Conservation (phyloP, 2,329 filamentous ascomycete genomes). For the Leptographium radiaticola region DNA sequence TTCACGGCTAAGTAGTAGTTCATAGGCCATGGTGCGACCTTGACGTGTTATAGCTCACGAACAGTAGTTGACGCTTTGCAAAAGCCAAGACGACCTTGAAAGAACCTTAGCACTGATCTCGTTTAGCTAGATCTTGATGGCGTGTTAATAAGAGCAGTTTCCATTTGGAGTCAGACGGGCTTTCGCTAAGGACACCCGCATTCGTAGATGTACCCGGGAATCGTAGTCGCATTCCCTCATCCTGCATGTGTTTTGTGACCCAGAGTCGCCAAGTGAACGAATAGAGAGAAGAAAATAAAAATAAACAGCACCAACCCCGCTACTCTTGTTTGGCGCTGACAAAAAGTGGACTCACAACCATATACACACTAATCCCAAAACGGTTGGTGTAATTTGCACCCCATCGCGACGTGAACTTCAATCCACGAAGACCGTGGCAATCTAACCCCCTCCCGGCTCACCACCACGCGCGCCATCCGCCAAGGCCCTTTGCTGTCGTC, state of each 20-base stretch:
- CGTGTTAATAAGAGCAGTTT: too few relatives aligned
- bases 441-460: slow-evolving; percentile 3
- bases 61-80: too few relatives aligned
- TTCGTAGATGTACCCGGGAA: too few relatives aligned
- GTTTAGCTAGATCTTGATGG: too few relatives aligned
- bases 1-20: too few relatives aligned
- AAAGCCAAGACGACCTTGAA: too few relatives aligned
- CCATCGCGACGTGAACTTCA: slow-evolving; percentile 13
- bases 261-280: background rate
- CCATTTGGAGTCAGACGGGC: too few relatives aligned
- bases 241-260: background rate
- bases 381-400: slow-evolving; percentile 1
- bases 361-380: background rate
- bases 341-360: slow-evolving; percentile 6
- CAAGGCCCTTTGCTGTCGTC: background rate
- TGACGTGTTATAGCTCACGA: too few relatives aligned
- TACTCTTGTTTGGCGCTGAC: slow-evolving; percentile 9
- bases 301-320: background rate
- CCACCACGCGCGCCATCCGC: slow-evolving; percentile 3
- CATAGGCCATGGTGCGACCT: too few relatives aligned
- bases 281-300: background rate
- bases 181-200: too few relatives aligned
- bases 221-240: too few relatives aligned
- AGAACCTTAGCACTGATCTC: too few relatives aligned
- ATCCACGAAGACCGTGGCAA: slow-evolving; percentile 4